Evolutionary conservation across 495 filamentous ascomycete species (phyloP), one percentile per base, ranked within the genome.

Genomic region (Trichoderma reesei): DNA sequence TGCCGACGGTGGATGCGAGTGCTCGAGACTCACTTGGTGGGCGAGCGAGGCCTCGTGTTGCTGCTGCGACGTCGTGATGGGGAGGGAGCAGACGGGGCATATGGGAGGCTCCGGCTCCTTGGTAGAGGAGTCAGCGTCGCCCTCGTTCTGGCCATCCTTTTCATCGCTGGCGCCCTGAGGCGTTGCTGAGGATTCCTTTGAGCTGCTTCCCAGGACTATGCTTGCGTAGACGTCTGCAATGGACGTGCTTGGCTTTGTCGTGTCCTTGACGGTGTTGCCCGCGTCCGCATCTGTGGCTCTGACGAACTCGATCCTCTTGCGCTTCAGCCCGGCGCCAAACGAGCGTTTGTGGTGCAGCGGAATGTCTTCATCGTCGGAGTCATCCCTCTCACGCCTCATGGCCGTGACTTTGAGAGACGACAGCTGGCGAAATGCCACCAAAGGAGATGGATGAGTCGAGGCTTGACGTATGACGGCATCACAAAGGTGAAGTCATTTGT

Each of bases 1-100:
- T 63, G 88, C 82, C 0, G 91, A 96, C 2, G 93, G 93, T 0
- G 92, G 90, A 68, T 92, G 85, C 0, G 90, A 92, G 69, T 96
- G 90, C 16, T 80, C 69, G 2, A 96, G 81, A 67, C 86, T 90
- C 51, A 90, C 77, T 78, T 96, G 92, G 68, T 97, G 92, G 0
- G 88, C 87, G 64, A 95, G 79, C 13, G 87, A 88, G 6, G 83
- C 81, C 73, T 88, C 83, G 72, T 96, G 92, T 1, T 79, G 76
- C 34, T 65, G 69, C 11, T 69, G 62, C 16, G 46, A 39, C 18
- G 54, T 33, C 13, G 61, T 16, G n/a, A 62, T 65, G 18, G 34
- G 34, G 33, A 51, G 18, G 5, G 14, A 14, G 63, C 48, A 54
- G 31, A 41, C 4, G 62, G 37, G 37, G 20, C 41, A 60, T 44